Base-by-base conservation (phyloP, 768 basidiomycete genomes). In the Hygrophoropsis aurantiaca region DNA sequence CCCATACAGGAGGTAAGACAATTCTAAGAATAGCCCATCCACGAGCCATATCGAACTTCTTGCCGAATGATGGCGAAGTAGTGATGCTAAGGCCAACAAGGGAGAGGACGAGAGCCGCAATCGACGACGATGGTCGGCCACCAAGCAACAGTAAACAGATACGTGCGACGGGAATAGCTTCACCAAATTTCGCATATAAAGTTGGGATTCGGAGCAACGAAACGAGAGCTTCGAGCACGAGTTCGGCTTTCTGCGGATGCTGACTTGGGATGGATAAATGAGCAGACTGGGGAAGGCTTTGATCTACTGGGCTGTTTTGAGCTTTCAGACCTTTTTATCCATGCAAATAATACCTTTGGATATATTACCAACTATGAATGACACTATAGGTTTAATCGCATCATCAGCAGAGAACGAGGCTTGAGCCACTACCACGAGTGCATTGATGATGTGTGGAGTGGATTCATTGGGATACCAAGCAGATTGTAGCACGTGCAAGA, bases 1-100 rank as follows among this genome's bases (percentile, higher is more conserved):
- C 76, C 94, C 94, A 95, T 37, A 74, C 70, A 18, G 62, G 56
- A 0, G 91, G 87, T 16, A 94, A 58, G 21, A 85, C 77, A 3
- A 74, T 74, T 60, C 82, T 85, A 27, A 95, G 61, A 2, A 87
- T 73, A 38, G 74, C 82, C 87, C 92, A 95, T 8, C 94, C 94
- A 43, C 84, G 85, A 30, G 89, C 82, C 1, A 87, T 70, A 61
- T 94, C 93, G 54, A 95, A 92, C 56, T 89, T 92, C 46, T 85
- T 74, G 38, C 70, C 77, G 68, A 94, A 97, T 2, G 82, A 78
- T 9, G 75, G 59, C 0, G 82, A 82, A 23, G 72, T 63, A 13
- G 65, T 66, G 23, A 85, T 70, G 48, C 82, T 77, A 44, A 84
- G 70, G 2, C 72, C 71, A 8, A 90, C 74, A 16, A 93, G 66